These are phyloP conservation scores for Hibiscus syriacus DNA, from an alignment of 345 rosid species.

Conservation along the genomic window DNA sequence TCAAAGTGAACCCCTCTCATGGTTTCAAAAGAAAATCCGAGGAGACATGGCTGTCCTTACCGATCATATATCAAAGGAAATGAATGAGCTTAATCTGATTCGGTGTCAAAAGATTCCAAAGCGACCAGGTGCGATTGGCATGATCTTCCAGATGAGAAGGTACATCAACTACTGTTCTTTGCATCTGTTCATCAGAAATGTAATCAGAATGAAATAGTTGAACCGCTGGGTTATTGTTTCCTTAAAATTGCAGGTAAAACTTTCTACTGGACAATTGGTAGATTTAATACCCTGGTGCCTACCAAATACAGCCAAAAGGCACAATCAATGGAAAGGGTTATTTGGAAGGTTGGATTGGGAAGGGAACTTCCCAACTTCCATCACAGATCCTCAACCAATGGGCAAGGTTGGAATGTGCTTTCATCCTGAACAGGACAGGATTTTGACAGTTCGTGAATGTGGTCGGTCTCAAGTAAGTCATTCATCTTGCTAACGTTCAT, in stretches of 20 bases:
- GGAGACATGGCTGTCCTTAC: slow-evolving; percentile 39
- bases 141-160: slow-evolving; percentile 70
- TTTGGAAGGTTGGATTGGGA: slow-evolving; percentile 89
- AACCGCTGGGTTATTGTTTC: neutral
- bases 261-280: slow-evolving; percentile 57
- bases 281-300: slow-evolving; percentile 75
- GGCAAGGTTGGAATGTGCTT: slow-evolving; percentile 97
- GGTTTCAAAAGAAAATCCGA: slow-evolving; percentile 75
- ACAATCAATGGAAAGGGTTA: slow-evolving; percentile 89
- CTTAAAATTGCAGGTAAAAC: slow-evolving; percentile 35
- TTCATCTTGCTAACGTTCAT: neutral
- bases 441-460: slow-evolving; percentile 79
- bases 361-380: slow-evolving; percentile 86
- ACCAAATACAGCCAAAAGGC: slow-evolving; percentile 65
- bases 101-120: slow-evolving; percentile 66
- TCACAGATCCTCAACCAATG: slow-evolving; percentile 89
- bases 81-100: slow-evolving; percentile 73
- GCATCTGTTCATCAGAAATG: neutral
- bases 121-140: slow-evolving; percentile 96
- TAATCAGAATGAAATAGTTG: neutral
- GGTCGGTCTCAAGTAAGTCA: slow-evolving; percentile 73
- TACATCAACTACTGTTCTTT: slow-evolving; percentile 7
- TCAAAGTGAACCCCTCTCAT: slow-evolving; percentile 49
- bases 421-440: slow-evolving; percentile 87
- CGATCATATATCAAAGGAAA: slow-evolving; percentile 72